Percentiles rank a stretch among this genome's conserved stretches.
phyloP scores from a whole-genome alignment of 192 early-diverging fungal genomes.

The Helicostylum pulchrum region DNA sequence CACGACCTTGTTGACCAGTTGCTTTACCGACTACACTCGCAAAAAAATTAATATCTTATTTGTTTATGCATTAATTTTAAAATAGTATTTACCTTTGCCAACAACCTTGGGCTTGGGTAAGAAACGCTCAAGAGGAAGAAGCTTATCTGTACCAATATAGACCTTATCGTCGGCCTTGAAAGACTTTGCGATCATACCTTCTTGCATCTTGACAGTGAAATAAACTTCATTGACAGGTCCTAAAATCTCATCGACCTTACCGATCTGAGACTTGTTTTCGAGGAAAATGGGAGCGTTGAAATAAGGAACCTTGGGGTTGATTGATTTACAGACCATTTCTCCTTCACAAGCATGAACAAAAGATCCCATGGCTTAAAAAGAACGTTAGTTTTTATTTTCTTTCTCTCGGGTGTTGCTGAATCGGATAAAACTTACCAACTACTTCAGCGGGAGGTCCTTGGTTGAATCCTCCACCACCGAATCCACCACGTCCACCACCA shows the following conservation, averaged over 20 bases:
- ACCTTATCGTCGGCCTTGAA: conserved; percentile 92
- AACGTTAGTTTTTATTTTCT: too few species aligned
- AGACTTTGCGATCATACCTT: conserved; percentile 86
- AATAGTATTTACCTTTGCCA: conserved; percentile 55
- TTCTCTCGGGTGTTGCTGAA: too few species aligned
- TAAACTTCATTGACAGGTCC: conserved; percentile 97
- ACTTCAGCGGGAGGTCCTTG: conserved; percentile 38
- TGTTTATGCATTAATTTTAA: conserved; percentile 44
- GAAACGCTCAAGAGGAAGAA: conserved; percentile 95
- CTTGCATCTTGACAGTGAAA: conserved; percentile 96
- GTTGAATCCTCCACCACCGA: conserved; percentile 20
- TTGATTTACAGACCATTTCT: conserved; percentile 93
- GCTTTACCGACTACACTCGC: conserved; percentile 33
- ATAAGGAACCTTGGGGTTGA: conserved; percentile 91
- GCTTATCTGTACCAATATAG: conserved; percentile 89
- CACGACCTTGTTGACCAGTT: conserved; percentile 40
- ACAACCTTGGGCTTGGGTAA: conserved; percentile 86
- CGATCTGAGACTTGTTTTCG: conserved; percentile 98
- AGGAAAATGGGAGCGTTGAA: conserved; percentile 99
- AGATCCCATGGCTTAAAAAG: conserved; percentile 70
- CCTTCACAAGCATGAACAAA: conserved; percentile 96
- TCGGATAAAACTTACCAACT: conserved; percentile 30
- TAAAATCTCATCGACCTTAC: conserved; percentile 98
- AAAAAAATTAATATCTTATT: too few species aligned
- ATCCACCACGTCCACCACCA: conserved; percentile 24